Evolutionary conservation across 1,284 basidiomycete species (phyloP), one percentile per base, ranked within the genome.

Genomic region (Naganishia sp.): DNA sequence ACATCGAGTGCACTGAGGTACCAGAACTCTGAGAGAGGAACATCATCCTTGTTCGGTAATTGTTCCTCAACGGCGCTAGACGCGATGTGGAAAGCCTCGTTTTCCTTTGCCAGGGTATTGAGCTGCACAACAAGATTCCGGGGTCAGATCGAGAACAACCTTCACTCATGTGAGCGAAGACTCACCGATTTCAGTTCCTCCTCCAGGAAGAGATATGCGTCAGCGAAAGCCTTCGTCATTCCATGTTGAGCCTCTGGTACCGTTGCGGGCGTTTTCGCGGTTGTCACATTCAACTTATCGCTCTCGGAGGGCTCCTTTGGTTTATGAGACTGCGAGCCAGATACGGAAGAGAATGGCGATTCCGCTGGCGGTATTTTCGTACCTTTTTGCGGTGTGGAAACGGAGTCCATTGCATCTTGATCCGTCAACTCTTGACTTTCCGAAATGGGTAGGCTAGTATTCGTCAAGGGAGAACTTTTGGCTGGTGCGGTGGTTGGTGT

Each of bases 1-100:
- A 54, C 41, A 11, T 68, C 60, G n/a, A 68, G 61, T 3, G 53
- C 53, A 25, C 60, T 60, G 23, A 68, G 56, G 46, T 66, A 68
- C 67, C 67, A 68, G 43, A 68, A 68, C 54, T 66, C 67, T 7
- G 67, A 64, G 18, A 53, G 49, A 3, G 64, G 52, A 7, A 68
- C 53, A 53, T 68, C 67, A 6, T 63, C 64, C 28, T 50, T 42
- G 25, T 41, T 56, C 13, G 67, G 67, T 7, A 28, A 56, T 49
- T 68, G 47, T 13, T 46, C 52, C 18, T 65, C 58, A 28, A 50
- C 51, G 10, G 52, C 23, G 46, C 57, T 55, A 11, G 60, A 60
- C 10, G 65, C 57, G 21, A 15, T 25, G 35, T 66, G 65, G 51
- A 61, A 66, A 5, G 57, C 42, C 35, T 60, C 57, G 28, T 62